A percentile compares a stretch with the other conserved stretches of the same genome.
Conservation (phyloP, 1,139 yeast genomes). For the Saccharomycopsis phalli region DNA sequence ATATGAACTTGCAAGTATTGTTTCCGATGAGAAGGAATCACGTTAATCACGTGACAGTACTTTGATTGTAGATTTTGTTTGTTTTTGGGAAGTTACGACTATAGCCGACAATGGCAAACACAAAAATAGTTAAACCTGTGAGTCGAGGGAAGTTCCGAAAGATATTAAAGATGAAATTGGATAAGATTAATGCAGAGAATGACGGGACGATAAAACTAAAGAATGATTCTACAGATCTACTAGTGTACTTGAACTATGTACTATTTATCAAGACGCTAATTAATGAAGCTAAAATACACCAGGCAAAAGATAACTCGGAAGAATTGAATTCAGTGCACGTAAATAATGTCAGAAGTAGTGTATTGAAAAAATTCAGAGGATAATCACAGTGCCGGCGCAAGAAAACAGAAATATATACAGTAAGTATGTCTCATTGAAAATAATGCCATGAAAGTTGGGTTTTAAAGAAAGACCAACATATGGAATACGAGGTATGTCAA, state of each 20-base stretch:
- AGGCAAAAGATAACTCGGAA: conserved; percentile 6
- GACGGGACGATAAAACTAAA: conserved; percentile 1
- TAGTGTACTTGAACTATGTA: conserved; percentile 17
- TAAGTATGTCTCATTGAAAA: too few species aligned
- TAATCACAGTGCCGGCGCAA: too few species aligned
- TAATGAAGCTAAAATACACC: conserved; percentile 10
- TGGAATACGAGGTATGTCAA: too few species aligned
- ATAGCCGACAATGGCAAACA: conserved; percentile 1
- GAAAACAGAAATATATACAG: too few species aligned
- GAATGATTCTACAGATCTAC: conserved; percentile 16
- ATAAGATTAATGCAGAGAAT: background rate
- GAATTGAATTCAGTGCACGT: conserved; percentile 16
- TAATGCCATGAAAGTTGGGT: too few species aligned
- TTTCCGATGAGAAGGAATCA: too few species aligned
- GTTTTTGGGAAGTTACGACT: background rate
- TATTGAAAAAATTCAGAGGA: conserved; percentile 17
- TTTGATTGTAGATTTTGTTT: background rate
- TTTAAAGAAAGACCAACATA: background rate
- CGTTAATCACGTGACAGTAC: background rate
- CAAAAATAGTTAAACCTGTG: conserved; percentile 13
- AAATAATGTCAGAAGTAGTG: conserved; percentile 15
- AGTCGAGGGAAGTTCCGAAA: conserved; percentile 12
- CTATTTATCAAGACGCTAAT: conserved; percentile 15
- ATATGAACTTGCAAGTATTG: too few species aligned
- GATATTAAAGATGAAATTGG: conserved; percentile 10